phyloP scores from a whole-genome alignment of 176 grass and related monocot species.

The Luzula sylvatica region DNA sequence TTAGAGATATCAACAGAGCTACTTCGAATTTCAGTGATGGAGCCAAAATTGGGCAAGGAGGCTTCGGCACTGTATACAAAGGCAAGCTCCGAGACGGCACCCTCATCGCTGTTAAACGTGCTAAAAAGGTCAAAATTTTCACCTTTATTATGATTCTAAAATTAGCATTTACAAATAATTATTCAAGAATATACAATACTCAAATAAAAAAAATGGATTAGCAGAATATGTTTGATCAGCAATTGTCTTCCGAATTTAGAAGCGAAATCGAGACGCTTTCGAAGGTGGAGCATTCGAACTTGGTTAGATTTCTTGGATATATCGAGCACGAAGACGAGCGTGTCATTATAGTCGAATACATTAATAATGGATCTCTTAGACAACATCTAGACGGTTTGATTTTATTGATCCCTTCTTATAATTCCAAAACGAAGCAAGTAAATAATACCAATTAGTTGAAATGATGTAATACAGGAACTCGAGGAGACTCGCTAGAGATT shows the following conservation, averaged over 20 bases:
- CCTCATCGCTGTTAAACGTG: conserved; percentile 69
- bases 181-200: background rate
- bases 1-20: conserved; percentile 47
- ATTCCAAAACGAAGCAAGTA: background rate
- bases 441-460: background rate
- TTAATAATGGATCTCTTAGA: conserved; percentile 71
- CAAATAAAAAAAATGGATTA: conserved; percentile 24
- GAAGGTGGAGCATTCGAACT: conserved; percentile 69
- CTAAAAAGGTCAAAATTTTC: conserved; percentile 56
- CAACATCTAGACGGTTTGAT: conserved; percentile 75
- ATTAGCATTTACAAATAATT: background rate
- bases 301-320: conserved; percentile 68
- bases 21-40: conserved; percentile 68
- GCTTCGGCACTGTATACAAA: conserved; percentile 74
- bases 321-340: conserved; percentile 58
- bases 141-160: background rate
- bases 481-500: conserved; percentile 41
- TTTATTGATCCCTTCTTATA: conserved; percentile 9
- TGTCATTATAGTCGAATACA: conserved; percentile 63
- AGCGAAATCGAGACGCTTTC: conserved; percentile 74
- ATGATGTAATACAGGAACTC: conserved; percentile 27
- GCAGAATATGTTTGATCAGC: conserved; percentile 52
- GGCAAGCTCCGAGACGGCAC: conserved; percentile 75
- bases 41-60: conserved; percentile 79
- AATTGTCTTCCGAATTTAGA: conserved; percentile 57